A percentile compares a stretch with the other conserved stretches of the same genome.
phyloP scores from a whole-genome alignment of 1,284 basidiomycete species.

The Ceratobasidium sp. region DNA sequence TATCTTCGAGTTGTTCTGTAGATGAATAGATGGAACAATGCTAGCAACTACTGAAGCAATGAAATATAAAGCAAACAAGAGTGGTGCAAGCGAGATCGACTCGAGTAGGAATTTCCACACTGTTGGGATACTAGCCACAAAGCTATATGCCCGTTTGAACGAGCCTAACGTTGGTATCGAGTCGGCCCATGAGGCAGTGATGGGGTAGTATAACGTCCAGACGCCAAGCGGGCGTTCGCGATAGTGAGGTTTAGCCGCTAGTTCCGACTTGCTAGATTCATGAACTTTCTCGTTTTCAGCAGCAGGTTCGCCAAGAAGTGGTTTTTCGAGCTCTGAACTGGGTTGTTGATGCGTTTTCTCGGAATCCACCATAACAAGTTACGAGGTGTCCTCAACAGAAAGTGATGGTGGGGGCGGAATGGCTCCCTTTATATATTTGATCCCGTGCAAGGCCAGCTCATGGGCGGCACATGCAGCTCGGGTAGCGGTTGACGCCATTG shows the following conservation, averaged over 20 bases:
- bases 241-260: background rate
- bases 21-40: conserved; percentile 8
- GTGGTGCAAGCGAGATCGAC: conserved; percentile 1
- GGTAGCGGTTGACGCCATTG: background rate
- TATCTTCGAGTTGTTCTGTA: conserved; percentile 14
- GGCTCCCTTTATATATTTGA: background rate
- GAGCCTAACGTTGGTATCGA: background rate
- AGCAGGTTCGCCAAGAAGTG: background rate
- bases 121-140: background rate
- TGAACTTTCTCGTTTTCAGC: background rate
- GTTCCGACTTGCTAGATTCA: background rate
- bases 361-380: background rate
- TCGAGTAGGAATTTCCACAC: conserved; percentile 1
- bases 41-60: background rate
- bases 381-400: background rate
- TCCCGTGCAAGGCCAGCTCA: background rate
- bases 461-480: background rate
- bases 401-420: background rate
- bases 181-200: background rate
- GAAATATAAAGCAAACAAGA: conserved; percentile 7
- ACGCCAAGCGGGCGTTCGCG: conserved; percentile 20
- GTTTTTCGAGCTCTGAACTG: background rate
- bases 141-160: background rate
- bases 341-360: background rate
- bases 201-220: conserved; percentile 30